Conservation (phyloP, 345 rosid species). For the Hypericum perforatum region DNA sequence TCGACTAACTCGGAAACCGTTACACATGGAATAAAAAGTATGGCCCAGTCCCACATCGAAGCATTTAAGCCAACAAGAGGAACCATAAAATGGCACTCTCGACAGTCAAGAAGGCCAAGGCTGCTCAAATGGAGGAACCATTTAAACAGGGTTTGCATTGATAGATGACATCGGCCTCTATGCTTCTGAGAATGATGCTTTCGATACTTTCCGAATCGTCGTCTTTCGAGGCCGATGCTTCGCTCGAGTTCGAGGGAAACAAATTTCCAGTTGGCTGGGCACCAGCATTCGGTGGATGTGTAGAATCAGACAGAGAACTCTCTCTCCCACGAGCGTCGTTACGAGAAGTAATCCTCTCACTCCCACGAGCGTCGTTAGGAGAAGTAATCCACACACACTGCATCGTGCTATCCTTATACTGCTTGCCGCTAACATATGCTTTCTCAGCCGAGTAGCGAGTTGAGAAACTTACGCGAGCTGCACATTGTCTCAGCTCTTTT, state of each 20-base stretch:
- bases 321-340: constrained; percentile 23
- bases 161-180: too few species aligned
- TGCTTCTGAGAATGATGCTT: too few species aligned
- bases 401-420: constrained; percentile 68
- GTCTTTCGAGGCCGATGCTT: constrained; percentile 30
- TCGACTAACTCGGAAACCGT: too few species aligned
- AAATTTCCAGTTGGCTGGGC: constrained; percentile 23
- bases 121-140: too few species aligned
- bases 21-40: too few species aligned
- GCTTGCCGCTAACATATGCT: constrained; percentile 59
- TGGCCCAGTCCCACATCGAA: too few species aligned
- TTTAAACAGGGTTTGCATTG: too few species aligned
- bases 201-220: constrained; percentile 35
- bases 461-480: constrained; percentile 44
- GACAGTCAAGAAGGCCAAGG: too few species aligned
- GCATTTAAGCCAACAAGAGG: too few species aligned
- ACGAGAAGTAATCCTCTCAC: too few species aligned
- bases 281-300: constrained; percentile 18
- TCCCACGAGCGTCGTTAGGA: constrained; percentile 20
- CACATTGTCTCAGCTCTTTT: constrained; percentile 30
- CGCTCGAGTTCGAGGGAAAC: constrained; percentile 12
- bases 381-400: constrained; percentile 54
- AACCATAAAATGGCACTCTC: too few species aligned
- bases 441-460: too few species aligned
- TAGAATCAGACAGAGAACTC: constrained; percentile 18